Evolutionary conservation across 805 yeast species (phyloP).

Genomic region (Nadsonia fulvescens): DNA sequence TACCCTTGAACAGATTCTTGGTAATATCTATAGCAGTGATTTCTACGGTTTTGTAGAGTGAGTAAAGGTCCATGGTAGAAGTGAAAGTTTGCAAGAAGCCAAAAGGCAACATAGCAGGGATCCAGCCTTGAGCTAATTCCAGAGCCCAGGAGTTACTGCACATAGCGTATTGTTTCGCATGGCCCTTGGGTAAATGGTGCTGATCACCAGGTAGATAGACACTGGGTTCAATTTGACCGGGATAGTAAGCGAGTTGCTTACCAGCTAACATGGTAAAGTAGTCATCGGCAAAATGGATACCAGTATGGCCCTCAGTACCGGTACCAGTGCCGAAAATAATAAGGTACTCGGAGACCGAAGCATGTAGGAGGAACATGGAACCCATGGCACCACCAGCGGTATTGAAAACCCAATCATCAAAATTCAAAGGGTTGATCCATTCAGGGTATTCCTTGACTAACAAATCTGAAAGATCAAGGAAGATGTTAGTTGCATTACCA

Average conservation of each 20-base stretch:
- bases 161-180: constrained; percentile 73
- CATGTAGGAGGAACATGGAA: constrained; percentile 85
- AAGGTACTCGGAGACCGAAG: constrained; percentile 81
- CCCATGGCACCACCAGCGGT: constrained; percentile 98
- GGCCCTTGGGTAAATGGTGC: constrained; percentile 61
- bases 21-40: constrained; percentile 69
- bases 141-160: constrained; percentile 68
- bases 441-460: constrained; percentile 55
- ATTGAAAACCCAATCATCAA: constrained; percentile 87
- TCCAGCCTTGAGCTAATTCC: constrained; percentile 97
- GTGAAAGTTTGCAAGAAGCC: constrained; percentile 69
- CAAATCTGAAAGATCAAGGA: constrained; percentile 40
- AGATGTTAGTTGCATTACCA: constrained; percentile 36
- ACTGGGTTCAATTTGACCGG: constrained; percentile 45
- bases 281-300: constrained; percentile 94
- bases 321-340: constrained; percentile 85
- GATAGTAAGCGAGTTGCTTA: constrained; percentile 52
- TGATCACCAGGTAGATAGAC: constrained; percentile 75
- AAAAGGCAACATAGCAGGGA: constrained; percentile 94
- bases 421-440: constrained; percentile 48
- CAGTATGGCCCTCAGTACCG: constrained; percentile 94
- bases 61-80: constrained; percentile 62
- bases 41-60: constrained; percentile 50
- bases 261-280: constrained; percentile 84
- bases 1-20: constrained; percentile 46